Evolutionary conservation across 352 stramenopile species (phyloP), one percentile per base, ranked within the genome.

Genomic region (Globisporangium polare): DNA sequence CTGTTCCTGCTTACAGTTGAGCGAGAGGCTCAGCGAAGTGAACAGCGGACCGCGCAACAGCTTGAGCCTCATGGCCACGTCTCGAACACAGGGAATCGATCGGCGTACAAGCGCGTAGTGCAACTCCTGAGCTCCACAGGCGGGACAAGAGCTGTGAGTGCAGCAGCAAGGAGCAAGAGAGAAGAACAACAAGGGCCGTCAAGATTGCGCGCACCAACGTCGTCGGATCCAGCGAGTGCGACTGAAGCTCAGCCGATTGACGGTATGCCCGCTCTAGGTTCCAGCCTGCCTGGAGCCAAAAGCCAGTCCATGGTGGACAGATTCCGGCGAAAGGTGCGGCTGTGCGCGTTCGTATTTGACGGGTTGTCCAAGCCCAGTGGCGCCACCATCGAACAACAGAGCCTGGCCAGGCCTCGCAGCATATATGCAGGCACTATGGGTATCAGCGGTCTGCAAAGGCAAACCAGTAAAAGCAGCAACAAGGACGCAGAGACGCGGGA

Each of bases 301-400:
- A 60, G 41, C 6, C 43, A 37, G 31, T 74, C 71, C 15, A 41
- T 76, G 18, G 69, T 74, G 3, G 66, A 77, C 17, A 51, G 67
- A 17, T 31, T 80, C 0, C 66, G 72, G 2, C 67, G 64, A n/a
- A 77, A 72, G 49, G 65, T 80, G 9, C 72, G 72, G 0, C 35
- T 74, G 4, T 80, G 69, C 20, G 45, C 66, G 9, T 60, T 75
- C 8, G 26, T 75, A 1, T 69, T 76, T 22, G 68, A 74, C 1
- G 33, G 62, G 3, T 35, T 73, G 2, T 24, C 35, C 22, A 51
- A 55, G 31, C 18, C 42, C 20, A 37, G 27, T 22, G 27, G n/a
- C 26, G n/a, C 27, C 17, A 24, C 26, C 27, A 26, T 8, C 5
- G 17, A 3, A 46, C 26, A n/a, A 0, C 43, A 26, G 13, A 35